phyloP scores from a whole-genome alignment of 2,329 filamentous ascomycete species.

The Colletotrichum magnum region DNA sequence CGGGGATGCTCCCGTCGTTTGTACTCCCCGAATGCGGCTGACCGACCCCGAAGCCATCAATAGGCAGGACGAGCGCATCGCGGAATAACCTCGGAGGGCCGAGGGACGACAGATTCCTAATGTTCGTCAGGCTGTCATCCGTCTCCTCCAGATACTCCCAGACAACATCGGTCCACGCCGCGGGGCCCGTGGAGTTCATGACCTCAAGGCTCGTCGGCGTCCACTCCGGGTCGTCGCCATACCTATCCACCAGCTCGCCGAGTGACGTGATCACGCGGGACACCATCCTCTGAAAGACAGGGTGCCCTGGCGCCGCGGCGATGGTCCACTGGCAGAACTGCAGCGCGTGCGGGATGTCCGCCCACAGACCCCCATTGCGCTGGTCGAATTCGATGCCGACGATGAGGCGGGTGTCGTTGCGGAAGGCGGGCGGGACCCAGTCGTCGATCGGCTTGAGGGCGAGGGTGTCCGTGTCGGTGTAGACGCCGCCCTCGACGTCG shows the following conservation, averaged over 20 bases:
- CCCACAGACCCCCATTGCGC: conserved; percentile 46
- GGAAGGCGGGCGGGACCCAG: conserved; percentile 45
- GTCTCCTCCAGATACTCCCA: conserved; percentile 45
- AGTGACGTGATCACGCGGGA: conserved; percentile 43
- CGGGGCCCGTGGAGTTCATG: conserved; percentile 50
- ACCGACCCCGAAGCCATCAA: conserved; percentile 12
- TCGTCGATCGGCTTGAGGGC: conserved; percentile 64
- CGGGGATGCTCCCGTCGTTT: background rate
- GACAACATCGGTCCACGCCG: conserved; percentile 51
- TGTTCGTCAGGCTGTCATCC: conserved; percentile 38
- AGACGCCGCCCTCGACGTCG: conserved; percentile 57
- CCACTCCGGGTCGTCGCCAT: conserved; percentile 14
- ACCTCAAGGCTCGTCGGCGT: conserved; percentile 46
- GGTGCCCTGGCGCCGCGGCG: conserved; percentile 49
- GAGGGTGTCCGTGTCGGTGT: conserved; percentile 73
- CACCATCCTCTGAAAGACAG: conserved; percentile 47
- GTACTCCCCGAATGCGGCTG: conserved; percentile 7
- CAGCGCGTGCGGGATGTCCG: conserved; percentile 47
- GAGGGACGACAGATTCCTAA: background rate
- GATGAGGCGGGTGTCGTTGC: conserved; percentile 44
- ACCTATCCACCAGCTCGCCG: conserved; percentile 25
- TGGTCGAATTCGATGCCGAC: conserved; percentile 52
- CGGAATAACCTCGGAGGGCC: background rate
- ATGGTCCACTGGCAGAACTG: conserved; percentile 55
- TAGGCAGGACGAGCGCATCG: background rate